Base-by-base conservation (phyloP, 1,284 basidiomycete species). In the Omphalotus olearius region DNA sequence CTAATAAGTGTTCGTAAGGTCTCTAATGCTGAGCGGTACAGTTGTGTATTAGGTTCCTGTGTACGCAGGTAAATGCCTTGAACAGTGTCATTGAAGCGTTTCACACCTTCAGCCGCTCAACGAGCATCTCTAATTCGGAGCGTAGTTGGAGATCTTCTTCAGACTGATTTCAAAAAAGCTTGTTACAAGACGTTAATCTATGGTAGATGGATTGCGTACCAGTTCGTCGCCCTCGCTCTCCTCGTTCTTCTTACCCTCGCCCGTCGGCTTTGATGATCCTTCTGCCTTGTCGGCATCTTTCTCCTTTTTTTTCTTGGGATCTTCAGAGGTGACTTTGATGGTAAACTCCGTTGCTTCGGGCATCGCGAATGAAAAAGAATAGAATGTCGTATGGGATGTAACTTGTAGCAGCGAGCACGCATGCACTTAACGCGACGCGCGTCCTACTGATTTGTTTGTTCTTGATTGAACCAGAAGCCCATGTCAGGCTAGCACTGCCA, bases 101-200 rank as follows among this genome's bases (percentile, higher is more conserved):
- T 58, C 69, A 52, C 59, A 94, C 95, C 75, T 91, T 93, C 55
- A 99, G 69, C 44, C 97, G 83, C 68, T 99, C 94, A 25, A 97
- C 85, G 23, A 99, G 82, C 95, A 99, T 97, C 67, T 99, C 97
- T 30, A 99, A 80, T 73, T 99, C 95, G 56, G 85, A 88, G 73
- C 93, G 93, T 55, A 99, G 83, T 66, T 96, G 92, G 33, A 88
- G 75, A 67, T 99, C 97, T 69, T 99, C 96, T 66, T 99, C 97
- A 17, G 90, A 93, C 93, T 95, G 59, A 0, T 53, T 50, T 39
- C 47, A 13, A 52, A 7, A 9, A 36, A 43, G 49, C 28, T 26
- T 23, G 48, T 52, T 60, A 38, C 59, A 58, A 56, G 58, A 37
- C 9, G 16, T 25, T 44, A 48, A 39, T 47, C 51, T 14, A 50